phyloP scores from a whole-genome alignment of 2,329 filamentous ascomycete genomes.

The Coleophoma crateriformis region DNA sequence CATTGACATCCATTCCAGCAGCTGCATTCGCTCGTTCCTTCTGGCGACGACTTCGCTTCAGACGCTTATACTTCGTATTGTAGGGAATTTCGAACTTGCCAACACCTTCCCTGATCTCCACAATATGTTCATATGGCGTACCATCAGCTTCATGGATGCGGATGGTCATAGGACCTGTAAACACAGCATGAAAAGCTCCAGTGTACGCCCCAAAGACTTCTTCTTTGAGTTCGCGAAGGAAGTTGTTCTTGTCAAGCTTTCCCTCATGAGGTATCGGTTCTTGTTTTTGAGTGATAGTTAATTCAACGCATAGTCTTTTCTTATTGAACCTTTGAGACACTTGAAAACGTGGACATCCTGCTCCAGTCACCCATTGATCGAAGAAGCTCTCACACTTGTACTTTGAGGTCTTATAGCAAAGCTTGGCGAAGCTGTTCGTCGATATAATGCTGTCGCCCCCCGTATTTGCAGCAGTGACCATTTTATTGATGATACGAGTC shows the following conservation, averaged over 20 bases:
- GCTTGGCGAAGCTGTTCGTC: slow-evolving; percentile 70
- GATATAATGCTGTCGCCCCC: slow-evolving; percentile 69
- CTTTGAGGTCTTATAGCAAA: slow-evolving; percentile 84
- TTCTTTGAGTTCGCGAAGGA: slow-evolving; percentile 82
- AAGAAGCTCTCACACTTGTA: slow-evolving; percentile 83
- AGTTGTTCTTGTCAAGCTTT: slow-evolving; percentile 63
- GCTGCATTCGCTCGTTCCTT: slow-evolving; percentile 69
- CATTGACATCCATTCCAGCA: slow-evolving; percentile 54
- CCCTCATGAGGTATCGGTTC: slow-evolving; percentile 41
- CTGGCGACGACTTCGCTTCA: slow-evolving; percentile 81
- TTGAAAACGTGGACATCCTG: slow-evolving; percentile 83
- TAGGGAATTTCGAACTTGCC: slow-evolving; percentile 93
- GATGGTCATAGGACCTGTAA: slow-evolving; percentile 96
- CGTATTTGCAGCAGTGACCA: slow-evolving; percentile 81
- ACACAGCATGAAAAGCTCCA: slow-evolving; percentile 68
- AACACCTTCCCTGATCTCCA: slow-evolving; percentile 84
- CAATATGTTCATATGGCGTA: slow-evolving; percentile 95
- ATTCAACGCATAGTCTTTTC: slow-evolving; percentile 91
- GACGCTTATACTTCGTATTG: slow-evolving; percentile 97
- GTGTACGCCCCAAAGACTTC: slow-evolving; percentile 63
- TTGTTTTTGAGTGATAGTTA: slow-evolving; percentile 75
- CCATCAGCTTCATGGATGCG: slow-evolving; percentile 97
- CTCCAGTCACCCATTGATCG: slow-evolving; percentile 84
- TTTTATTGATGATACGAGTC: slow-evolving; percentile 76
- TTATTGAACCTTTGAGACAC: slow-evolving; percentile 94